These are phyloP conservation scores for Cyamopsis tetragonoloba DNA, from an alignment of 306 rosid species.

Conservation along the genomic window DNA sequence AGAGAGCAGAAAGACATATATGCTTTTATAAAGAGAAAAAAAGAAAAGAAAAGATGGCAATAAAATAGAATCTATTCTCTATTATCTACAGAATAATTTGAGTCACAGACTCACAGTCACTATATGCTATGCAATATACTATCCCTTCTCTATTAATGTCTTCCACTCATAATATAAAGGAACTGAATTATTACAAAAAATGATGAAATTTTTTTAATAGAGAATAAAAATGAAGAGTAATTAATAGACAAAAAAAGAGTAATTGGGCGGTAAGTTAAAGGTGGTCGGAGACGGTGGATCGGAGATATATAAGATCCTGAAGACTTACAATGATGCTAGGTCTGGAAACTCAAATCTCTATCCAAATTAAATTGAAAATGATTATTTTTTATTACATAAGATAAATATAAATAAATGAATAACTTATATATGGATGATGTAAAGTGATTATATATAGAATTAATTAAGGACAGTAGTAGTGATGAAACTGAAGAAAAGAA, in stretches of 20 bases:
- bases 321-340: no score
- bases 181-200: slow-evolving; percentile 19
- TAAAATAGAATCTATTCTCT: slow-evolving; percentile 58
- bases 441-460: no score
- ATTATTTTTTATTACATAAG: no score
- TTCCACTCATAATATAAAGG: slow-evolving; percentile 38
- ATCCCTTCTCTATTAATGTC: slow-evolving; percentile 23
- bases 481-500: no score
- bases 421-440: no score
- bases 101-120: no score
- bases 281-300: slow-evolving; percentile 29
- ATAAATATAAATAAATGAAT: no score
- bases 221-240: not conserved
- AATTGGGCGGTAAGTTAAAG: slow-evolving; percentile 46
- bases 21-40: slow-evolving; percentile 52
- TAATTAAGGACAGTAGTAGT: no score
- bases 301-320: no score
- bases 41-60: slow-evolving; percentile 39
- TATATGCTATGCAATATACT: slow-evolving; percentile 28
- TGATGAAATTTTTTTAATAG: no score
- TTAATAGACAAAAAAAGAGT: slow-evolving; percentile 8
- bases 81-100: slow-evolving; percentile 41
- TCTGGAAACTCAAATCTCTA: slow-evolving; percentile 11
- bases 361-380: no score
- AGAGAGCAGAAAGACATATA: slow-evolving; percentile 46